Conservation (phyloP, 2,329 filamentous ascomycete species). For the Claviceps purpurea region DNA sequence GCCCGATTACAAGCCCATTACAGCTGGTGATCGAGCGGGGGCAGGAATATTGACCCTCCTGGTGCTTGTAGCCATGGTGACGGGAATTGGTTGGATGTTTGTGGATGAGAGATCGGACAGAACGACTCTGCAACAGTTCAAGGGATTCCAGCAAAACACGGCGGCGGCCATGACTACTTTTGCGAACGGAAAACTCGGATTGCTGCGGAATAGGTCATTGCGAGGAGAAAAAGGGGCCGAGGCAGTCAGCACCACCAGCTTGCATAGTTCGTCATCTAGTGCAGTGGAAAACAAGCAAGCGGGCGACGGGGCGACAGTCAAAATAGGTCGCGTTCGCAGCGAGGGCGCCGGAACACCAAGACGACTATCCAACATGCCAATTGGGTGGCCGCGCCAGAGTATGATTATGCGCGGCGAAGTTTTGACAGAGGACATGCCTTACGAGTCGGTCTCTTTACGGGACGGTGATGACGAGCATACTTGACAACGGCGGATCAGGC, state of each 20-base stretch:
- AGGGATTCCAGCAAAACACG: slow-evolving; percentile 12
- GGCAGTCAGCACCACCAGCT: slow-evolving; percentile 6
- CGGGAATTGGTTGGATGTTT: slow-evolving; percentile 36
- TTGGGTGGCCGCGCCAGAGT: slow-evolving; percentile 20
- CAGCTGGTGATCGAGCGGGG: slow-evolving; percentile 51
- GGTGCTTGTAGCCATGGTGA: slow-evolving; percentile 39
- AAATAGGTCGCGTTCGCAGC: slow-evolving; percentile 11
- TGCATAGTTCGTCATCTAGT: slow-evolving; percentile 11
- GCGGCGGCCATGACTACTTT: slow-evolving; percentile 8
- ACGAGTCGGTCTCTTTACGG: not conserved
- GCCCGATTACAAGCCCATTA: slow-evolving; percentile 19
- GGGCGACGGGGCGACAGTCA: slow-evolving; percentile 6
- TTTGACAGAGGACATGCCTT: not conserved
- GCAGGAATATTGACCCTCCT: slow-evolving; percentile 51
- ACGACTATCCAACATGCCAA: slow-evolving; percentile 22
- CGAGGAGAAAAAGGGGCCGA: slow-evolving; percentile 12
- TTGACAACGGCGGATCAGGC: too few species aligned
- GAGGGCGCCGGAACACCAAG: slow-evolving; percentile 10
- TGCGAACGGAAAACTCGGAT: slow-evolving; percentile 7
- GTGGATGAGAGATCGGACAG: slow-evolving; percentile 31
- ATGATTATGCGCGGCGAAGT: not conserved
- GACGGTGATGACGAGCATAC: too few species aligned
- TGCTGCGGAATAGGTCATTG: not conserved
- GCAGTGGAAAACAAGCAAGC: slow-evolving; percentile 9
- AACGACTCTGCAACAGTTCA: slow-evolving; percentile 18